Evolutionary conservation across 257 asterid species (phyloP), one percentile per base, ranked within the genome.

Genomic region (Mitragyna speciosa): DNA sequence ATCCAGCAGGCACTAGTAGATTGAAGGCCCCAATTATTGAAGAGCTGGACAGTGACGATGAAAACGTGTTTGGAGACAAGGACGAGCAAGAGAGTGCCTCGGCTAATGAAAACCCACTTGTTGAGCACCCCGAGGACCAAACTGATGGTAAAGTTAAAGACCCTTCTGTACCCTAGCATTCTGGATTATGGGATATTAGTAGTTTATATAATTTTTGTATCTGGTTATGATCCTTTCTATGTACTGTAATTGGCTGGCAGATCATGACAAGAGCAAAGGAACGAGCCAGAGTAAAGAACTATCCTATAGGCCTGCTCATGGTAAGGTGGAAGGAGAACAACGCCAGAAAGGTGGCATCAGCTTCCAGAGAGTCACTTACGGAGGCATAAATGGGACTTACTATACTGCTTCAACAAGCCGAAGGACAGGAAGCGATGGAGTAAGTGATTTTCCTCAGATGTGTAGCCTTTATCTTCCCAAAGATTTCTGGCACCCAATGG

Each of bases 81-180:
- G 85, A 82, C 45, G 85, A 69, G 69, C 31, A 24, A 12, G 70
- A 70, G 78, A 74, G 47, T 41, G 71, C 80, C 48, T 82, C 84
- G 83, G 68, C 81, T 12, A 89, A 89, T 77, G 76, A 64, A 72
- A 87, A 90, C 59, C 99, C 97, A 0, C 81, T 87, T 48, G 87
- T 95, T 70, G 93, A 93, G 92, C 98, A 91, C 76, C 99, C 97
- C 0, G 97, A 95, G 48, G 99, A 92, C 72, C 89, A 85, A 84
- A 56, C 52, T 12, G 79, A 84, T 43, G 96, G 98, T 95, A 87
- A 77, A 48, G 16, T 30, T 6, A 41, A 39, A 14, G 12, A 14
- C 19, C 26, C 4, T 33, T 16, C 0, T 31, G 22, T 41, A 12
- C 20, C 41, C 1, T 19, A 12, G 51, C 11, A n/a, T 45, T 67